Evolutionary conservation across 2,329 filamentous ascomycete species (phyloP), one percentile per base, ranked within the genome.

Genomic region (Clathrospora elynae): DNA sequence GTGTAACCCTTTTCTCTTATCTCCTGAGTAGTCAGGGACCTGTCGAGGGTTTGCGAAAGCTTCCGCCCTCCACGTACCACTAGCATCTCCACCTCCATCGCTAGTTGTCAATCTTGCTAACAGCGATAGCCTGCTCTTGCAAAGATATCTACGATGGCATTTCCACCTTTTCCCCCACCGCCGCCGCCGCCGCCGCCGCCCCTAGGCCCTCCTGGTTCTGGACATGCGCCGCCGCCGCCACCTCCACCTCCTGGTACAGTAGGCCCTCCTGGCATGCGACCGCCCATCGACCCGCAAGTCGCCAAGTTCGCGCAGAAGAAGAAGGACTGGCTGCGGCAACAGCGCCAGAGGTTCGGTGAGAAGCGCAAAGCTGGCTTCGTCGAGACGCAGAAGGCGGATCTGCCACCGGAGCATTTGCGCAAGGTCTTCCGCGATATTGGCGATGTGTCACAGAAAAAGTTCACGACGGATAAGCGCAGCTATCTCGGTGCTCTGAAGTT

Each of bases 341-440:
- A 95, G 75, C 85, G 90, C 60, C 93, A 90, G 70, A 85, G 93
- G 39, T 99, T 97, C 55, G 90, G 90, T 36, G 95, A 99, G 80
- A 97, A 96, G 81, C 82, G 93, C 49, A 95, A 95, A 73, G 90
- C 87, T 14, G 93, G 95, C 0, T 97, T 96, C 53, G 90, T 99
- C 1, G 92, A 99, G 74, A 96, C 91, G 5, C 92, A 97, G 67
- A 99, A 99, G 78, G 90, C 90, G 7, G 93, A 99, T 64, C 95
- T 99, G 89, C 95, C 93, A 0, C 92, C 93, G 0, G 93, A 97
- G 77, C 93, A 99, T 81, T 69, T 99, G 69, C 89, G 95, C 59
- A 99, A 99, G 77, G 96, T 97, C 53, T 92, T 99, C 46, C 90
- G 88, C 71, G 93, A 99, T 72, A 99, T 99, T 67, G 95, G 95